phyloP scores from a whole-genome alignment of 2,329 filamentous ascomycete genomes.

The Stemphylium beticola region DNA sequence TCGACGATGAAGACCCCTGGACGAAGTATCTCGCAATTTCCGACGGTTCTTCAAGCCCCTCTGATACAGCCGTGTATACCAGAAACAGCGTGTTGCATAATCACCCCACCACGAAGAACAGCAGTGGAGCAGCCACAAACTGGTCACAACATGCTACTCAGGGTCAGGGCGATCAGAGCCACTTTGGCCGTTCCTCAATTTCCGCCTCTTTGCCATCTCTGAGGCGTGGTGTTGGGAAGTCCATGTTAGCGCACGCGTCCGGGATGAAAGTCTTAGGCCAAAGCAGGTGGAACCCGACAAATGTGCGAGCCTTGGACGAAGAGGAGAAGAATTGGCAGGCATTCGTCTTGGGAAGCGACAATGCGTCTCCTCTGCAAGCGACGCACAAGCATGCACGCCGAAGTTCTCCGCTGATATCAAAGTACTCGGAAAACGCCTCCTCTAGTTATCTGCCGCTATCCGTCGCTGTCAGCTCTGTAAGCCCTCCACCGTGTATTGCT shows the following conservation, averaged over 20 bases:
- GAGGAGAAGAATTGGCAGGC: slow-evolving; percentile 42
- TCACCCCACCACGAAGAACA: slow-evolving; percentile 14
- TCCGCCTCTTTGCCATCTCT: slow-evolving; percentile 38
- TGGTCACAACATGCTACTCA: slow-evolving; percentile 39
- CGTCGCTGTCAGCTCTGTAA: slow-evolving; percentile 26
- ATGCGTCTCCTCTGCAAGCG: slow-evolving; percentile 9
- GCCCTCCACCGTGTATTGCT: slow-evolving; percentile 27
- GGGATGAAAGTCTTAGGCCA: neutral
- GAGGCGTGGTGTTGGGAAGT: slow-evolving; percentile 10
- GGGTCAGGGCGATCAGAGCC: slow-evolving; percentile 27
- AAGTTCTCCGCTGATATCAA: slow-evolving; percentile 4
- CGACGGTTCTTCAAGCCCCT: slow-evolving; percentile 29
- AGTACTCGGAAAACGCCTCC: slow-evolving; percentile 12
- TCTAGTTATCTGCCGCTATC: slow-evolving; percentile 24
- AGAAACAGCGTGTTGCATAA: slow-evolving; percentile 24
- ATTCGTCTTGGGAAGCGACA: slow-evolving; percentile 39
- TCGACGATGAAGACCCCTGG: slow-evolving; percentile 40
- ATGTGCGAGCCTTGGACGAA: slow-evolving; percentile 9
- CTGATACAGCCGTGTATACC: slow-evolving; percentile 13
- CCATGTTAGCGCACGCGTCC: neutral
- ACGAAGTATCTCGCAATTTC: slow-evolving; percentile 30
- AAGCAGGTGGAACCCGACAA: neutral
- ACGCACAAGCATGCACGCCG: slow-evolving; percentile 1
- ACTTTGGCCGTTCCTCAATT: slow-evolving; percentile 20
- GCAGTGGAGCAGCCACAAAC: slow-evolving; percentile 18